Evolutionary conservation across 2,329 filamentous ascomycete genomes (phyloP).

Genomic region (Simplicillium aogashimaense): DNA sequence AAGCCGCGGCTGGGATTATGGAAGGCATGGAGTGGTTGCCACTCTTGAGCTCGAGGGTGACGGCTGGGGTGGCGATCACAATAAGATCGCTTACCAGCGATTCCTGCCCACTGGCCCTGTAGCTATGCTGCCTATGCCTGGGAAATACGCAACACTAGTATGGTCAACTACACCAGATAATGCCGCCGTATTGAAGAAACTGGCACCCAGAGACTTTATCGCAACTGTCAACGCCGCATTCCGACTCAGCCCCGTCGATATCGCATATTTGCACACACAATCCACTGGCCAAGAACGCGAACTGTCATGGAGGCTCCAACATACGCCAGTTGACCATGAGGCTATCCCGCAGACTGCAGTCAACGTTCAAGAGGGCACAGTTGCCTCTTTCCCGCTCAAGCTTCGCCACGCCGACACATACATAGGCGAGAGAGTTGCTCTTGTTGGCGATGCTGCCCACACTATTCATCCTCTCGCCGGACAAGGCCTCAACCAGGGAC

Average conservation of each 20-base stretch:
- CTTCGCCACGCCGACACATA: constrained; percentile 93
- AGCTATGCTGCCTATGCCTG: constrained; percentile 82
- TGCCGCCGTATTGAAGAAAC: constrained; percentile 67
- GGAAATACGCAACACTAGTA: constrained; percentile 73
- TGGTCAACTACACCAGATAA: constrained; percentile 86
- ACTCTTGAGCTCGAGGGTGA: constrained; percentile 64
- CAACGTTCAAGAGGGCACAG: constrained; percentile 64
- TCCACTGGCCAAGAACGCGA: constrained; percentile 57
- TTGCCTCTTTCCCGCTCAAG: constrained; percentile 85
- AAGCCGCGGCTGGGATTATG: constrained; percentile 88
- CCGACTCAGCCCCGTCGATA: constrained; percentile 66
- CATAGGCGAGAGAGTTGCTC: constrained; percentile 76
- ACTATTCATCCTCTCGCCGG: constrained; percentile 91
- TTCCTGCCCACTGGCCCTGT: constrained; percentile 90
- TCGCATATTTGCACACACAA: constrained; percentile 70
- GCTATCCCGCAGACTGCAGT: constrained; percentile 56
- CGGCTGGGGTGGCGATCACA: constrained; percentile 41
- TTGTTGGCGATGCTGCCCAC: constrained; percentile 91
- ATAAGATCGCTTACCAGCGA: constrained; percentile 81
- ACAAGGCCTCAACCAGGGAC: constrained; percentile 88
- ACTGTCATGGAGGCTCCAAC: constrained; percentile 69
- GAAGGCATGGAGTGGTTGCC: constrained; percentile 81
- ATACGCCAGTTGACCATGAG: constrained; percentile 47
- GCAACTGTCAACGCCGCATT: constrained; percentile 93
- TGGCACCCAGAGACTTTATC: constrained; percentile 63